Conservation (phyloP, 805 yeast genomes). For the Yarrowia bubula region DNA sequence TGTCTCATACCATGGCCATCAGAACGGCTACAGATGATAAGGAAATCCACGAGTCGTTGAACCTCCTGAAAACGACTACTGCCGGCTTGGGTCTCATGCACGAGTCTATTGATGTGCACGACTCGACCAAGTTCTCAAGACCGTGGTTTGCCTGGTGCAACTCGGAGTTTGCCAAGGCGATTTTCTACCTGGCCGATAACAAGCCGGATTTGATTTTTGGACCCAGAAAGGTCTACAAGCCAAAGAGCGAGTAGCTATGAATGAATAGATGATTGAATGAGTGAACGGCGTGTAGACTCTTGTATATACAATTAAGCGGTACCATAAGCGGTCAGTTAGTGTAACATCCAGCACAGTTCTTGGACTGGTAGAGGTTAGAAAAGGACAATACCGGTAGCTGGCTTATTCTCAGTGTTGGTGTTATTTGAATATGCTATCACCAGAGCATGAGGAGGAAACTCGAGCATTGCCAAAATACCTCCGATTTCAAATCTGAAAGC, state of each 20-base stretch:
- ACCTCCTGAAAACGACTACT: conserved; percentile 57
- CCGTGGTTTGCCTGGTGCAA: conserved; percentile 96
- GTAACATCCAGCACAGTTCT: no score
- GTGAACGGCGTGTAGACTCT: no score
- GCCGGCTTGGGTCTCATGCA: conserved; percentile 80
- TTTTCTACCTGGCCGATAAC: conserved; percentile 67
- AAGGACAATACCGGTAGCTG: no score
- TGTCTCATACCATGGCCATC: conserved; percentile 73
- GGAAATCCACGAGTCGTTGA: conserved; percentile 56
- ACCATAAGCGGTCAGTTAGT: no score
- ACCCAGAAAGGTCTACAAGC: background rate
- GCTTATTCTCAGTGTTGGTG: no score
- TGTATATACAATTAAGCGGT: no score
- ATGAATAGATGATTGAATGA: background rate
- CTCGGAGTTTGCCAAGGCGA: conserved; percentile 84
- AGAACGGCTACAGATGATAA: conserved; percentile 71
- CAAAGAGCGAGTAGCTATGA: background rate
- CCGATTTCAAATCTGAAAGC: no score
- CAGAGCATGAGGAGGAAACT: no score
- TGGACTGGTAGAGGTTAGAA: no score
- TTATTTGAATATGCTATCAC: no score
- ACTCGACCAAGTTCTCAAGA: conserved; percentile 54
- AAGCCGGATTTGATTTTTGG: conserved; percentile 69
- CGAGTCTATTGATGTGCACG: conserved; percentile 67
- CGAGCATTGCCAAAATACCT: no score